A percentile compares a stretch with the other conserved stretches of the same genome.
Conservation (phyloP, 345 rosid genomes). For the Aegle marmelos region DNA sequence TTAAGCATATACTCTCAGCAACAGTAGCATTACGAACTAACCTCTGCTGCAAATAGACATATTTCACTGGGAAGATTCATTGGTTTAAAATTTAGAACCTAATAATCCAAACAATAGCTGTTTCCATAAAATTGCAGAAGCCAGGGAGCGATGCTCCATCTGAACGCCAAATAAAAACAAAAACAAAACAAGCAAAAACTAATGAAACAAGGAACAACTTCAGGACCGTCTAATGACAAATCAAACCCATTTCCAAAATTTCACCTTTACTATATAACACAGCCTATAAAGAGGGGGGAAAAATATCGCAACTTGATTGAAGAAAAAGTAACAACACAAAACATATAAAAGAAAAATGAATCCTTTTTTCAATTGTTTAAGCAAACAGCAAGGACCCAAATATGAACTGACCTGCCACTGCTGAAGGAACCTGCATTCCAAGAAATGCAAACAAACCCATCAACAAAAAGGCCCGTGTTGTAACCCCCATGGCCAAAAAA, state of each 20-base stretch:
- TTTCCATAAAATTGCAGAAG: not conserved
- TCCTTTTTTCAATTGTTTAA: not conserved
- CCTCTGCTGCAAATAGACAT: not conserved
- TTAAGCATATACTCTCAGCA: not conserved
- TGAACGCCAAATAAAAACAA: not conserved
- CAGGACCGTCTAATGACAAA: not conserved
- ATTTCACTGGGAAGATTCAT: not conserved
- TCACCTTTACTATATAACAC: not conserved
- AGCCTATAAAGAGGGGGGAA: not conserved
- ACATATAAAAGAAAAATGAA: not conserved
- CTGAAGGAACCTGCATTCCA: slow-evolving; percentile 43
- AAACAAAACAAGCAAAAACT: not conserved
- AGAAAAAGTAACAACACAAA: not conserved
- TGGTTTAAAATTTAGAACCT: not conserved
- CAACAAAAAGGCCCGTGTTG: slow-evolving; percentile 30
- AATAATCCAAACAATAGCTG: not conserved
- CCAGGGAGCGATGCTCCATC: not conserved
- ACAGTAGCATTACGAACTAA: not conserved
- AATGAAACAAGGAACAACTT: not conserved
- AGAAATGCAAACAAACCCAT: slow-evolving; percentile 44
- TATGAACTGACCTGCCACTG: slow-evolving; percentile 47
- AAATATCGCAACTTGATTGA: not conserved
- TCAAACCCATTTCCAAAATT: slow-evolving; percentile 10
- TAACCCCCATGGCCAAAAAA: slow-evolving; percentile 37
- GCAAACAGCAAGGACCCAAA: not conserved